Conservation (phyloP, 2,329 filamentous ascomycete species). For the Fusarium sp. region DNA sequence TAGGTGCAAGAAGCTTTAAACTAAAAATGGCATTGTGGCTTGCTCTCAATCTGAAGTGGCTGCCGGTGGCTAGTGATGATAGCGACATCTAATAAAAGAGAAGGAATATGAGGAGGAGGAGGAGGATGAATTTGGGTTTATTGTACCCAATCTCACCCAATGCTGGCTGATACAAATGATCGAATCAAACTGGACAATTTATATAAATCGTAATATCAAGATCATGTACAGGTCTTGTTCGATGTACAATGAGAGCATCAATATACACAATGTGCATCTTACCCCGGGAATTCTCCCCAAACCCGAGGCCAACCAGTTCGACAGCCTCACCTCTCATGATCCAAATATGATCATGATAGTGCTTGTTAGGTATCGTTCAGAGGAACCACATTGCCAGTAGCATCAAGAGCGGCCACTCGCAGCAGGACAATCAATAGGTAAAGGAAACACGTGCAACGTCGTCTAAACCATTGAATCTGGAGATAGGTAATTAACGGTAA, state of each 20-base stretch:
- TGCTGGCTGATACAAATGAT: neutral
- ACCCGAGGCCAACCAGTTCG: conserved; percentile 4
- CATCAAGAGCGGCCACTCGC: conserved; percentile 21
- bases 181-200: too few species aligned
- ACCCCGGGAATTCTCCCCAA: neutral
- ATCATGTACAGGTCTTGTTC: too few species aligned
- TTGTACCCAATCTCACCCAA: neutral
- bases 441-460: neutral
- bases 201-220: too few species aligned
- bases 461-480: too few species aligned
- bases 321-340: conserved; percentile 9
- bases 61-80: conserved; percentile 1
- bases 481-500: too few species aligned
- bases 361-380: conserved; percentile 13
- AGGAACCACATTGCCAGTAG: conserved; percentile 33
- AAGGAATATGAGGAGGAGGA: neutral
- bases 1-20: neutral
- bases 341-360: conserved; percentile 5
- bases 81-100: neutral
- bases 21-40: conserved; percentile 5
- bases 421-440: conserved; percentile 27
- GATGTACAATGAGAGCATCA: neutral
- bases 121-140: neutral
- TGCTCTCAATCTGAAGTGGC: neutral
- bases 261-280: neutral